These are phyloP conservation scores for Imleria badia DNA, from an alignment of 768 basidiomycete species.

Conservation along the genomic window DNA sequence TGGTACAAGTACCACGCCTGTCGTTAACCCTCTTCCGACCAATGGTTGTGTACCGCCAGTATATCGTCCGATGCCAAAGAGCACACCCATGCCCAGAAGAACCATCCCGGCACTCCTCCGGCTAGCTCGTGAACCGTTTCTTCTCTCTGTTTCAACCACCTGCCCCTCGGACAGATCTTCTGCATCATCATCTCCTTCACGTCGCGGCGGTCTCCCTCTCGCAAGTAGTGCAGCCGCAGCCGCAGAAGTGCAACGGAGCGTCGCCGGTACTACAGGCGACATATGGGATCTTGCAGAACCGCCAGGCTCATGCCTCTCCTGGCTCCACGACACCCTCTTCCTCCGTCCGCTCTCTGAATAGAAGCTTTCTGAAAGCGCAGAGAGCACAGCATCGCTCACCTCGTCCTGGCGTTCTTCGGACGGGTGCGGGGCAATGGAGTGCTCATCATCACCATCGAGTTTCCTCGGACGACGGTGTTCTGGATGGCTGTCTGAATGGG, in stretches of 20 bases:
- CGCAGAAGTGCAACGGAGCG: conserved; percentile 31
- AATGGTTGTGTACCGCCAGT: conserved; percentile 32
- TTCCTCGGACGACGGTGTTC: conserved; percentile 34
- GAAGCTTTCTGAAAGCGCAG: conserved; percentile 70
- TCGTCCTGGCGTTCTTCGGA: conserved; percentile 38
- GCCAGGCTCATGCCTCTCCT: conserved; percentile 59
- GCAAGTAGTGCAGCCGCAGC: conserved; percentile 24
- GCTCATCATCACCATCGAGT: conserved; percentile 25
- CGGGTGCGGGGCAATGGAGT: conserved; percentile 11
- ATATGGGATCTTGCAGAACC: conserved; percentile 44
- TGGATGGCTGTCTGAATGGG: conserved; percentile 53
- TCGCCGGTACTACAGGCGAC: conserved; percentile 32
- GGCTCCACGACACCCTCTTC: conserved; percentile 69
- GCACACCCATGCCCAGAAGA: conserved; percentile 73
- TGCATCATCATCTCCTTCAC: conserved; percentile 35
- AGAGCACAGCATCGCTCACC: conserved; percentile 50
- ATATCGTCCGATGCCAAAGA: conserved; percentile 67
- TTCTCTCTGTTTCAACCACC: conserved; percentile 21
- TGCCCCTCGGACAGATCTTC: conserved; percentile 23
- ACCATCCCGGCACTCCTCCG: conserved; percentile 75
- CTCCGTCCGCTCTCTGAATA: conserved; percentile 66
- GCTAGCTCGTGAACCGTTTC: conserved; percentile 59
- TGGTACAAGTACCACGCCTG: conserved; percentile 50
- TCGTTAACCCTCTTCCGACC: conserved; percentile 28
- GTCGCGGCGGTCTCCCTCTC: conserved; percentile 48